Base-by-base conservation (phyloP, 2,329 filamentous ascomycete species). In the Pseudogymnoascus sp. region DNA sequence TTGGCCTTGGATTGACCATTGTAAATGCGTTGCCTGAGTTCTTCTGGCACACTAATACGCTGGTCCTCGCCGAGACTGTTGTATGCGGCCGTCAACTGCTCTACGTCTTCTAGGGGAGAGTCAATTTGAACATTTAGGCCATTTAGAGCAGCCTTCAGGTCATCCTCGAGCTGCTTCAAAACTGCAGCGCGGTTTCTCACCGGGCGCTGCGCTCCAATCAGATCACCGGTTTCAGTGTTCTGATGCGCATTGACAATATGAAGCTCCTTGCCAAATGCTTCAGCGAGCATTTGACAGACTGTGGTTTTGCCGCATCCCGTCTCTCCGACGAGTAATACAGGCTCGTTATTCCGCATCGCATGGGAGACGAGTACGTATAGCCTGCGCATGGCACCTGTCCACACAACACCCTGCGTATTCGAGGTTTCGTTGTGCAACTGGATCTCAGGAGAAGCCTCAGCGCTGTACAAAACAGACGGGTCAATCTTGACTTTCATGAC, bases 231-330 rank as follows among this genome's bases (percentile, higher is more conserved):
- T 74, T 99, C 95, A 0, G 94, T 92, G 67, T 99, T 99, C 68
- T 97, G 93, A 74, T 99, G 95, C 2, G 95, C 94, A 72, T 99
- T 99, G 70, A 99, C 88, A 68, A 93, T 94, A 68, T 92, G 87
- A 39, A 99, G 78, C 66, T 90, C 80, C 69, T 88, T 91, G 14
- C 81, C 79, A 65, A 91, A 82, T 3, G 90, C 88, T 70, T 96
- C 89, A 2, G 94, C 92, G 61, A 97, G 82, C 72, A 96, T 83
- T 73, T 99, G 94, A 68, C 91, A 95, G 6, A 99, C 90, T 2
- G 93, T 97, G 0, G 94, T 99, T 77, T 99, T 99, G 65, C 95
- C 94, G 71, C 93, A 97, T 5, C 94, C 94, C 16, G 94, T 99
- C 73, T 99, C 95, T 65, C 94, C 94, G 11, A 99, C 91, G 4